Evolutionary conservation across 768 basidiomycete genomes (phyloP), one percentile per base, ranked within the genome.

Genomic region (Tricholomella constricta): DNA sequence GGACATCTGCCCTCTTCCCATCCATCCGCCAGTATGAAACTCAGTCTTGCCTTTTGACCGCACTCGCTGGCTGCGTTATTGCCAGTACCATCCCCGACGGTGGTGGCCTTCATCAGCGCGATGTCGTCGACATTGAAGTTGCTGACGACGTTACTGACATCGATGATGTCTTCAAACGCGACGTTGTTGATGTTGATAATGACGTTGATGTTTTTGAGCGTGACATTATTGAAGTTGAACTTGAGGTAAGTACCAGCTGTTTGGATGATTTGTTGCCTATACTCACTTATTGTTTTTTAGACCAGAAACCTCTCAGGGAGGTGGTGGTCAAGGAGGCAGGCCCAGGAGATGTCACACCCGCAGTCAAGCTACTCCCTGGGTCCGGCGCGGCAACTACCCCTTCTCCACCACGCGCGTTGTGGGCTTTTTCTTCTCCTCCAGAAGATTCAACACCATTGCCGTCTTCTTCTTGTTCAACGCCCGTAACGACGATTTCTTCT

Each of bases 401-500:
- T 49, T 49, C 46, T 23, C 49, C 10, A 45, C 54, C 6, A 32
- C 36, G 9, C 27, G 29, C n/a, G 7, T 41, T 8, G 17, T 58
- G 8, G 57, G 49, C 6, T 55, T 15, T 14, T 44, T 58, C 36
- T 54, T 48, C 42, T 12, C 31, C 9, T 55, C 15, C 25, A 10
- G 9, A 1, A 29, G 23, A 12, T 40, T 40, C 8, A 35, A 38
- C 25, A 55, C 54, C 11, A 22, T 20, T 22, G 43, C 51, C 20
- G 43, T 58, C 23, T 58, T 47, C 17, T 8, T 29, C 14, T 35
- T 55, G 7, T 55, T 46, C 46, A 51, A 55, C 23, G 2, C 27
- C 12, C 35, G 31, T 25, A 58, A 49, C 36, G 37, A 58, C 38
- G 57, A 58, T 32, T 58, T 37, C 26, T 51, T 58, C 19, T 55